A percentile compares a stretch with the other conserved stretches of the same genome.
Evolutionary conservation across 2,329 filamentous ascomycete species (phyloP).

Genomic region (Diplocarpon rosae): DNA sequence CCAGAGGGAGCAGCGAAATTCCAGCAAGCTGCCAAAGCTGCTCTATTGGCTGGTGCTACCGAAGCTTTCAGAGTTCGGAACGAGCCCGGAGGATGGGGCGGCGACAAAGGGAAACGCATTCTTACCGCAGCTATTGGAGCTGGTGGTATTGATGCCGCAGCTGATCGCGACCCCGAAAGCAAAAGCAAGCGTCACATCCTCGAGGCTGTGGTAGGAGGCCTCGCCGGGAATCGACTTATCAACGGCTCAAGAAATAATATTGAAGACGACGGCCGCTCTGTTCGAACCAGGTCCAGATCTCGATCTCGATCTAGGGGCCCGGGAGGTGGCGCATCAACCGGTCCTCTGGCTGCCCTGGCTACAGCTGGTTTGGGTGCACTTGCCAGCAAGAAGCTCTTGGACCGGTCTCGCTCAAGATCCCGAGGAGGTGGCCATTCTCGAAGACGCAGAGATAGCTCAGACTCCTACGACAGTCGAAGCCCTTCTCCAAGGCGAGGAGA

Average conservation of each 20-base stretch:
- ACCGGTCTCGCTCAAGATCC: slow-evolving; percentile 39
- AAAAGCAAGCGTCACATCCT: slow-evolving; percentile 76
- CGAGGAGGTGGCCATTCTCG: slow-evolving; percentile 29
- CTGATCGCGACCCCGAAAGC: slow-evolving; percentile 53
- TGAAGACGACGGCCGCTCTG: slow-evolving; percentile 33
- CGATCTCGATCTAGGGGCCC: slow-evolving; percentile 40
- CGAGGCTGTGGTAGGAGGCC: slow-evolving; percentile 79
- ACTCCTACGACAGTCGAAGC: slow-evolving; percentile 26
- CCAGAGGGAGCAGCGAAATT: slow-evolving; percentile 48
- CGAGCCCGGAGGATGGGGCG: slow-evolving; percentile 79
- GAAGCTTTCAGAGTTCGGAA: slow-evolving; percentile 88
- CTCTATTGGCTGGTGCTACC: slow-evolving; percentile 77
- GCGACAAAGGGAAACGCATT: slow-evolving; percentile 83
- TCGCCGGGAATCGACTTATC: slow-evolving; percentile 74
- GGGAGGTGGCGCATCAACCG: slow-evolving; percentile 31
- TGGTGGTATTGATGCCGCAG: slow-evolving; percentile 70
- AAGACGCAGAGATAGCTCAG: slow-evolving; percentile 21
- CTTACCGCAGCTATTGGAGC: slow-evolving; percentile 80
- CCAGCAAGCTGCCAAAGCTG: slow-evolving; percentile 83
- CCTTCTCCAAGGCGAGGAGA: slow-evolving; percentile 20
- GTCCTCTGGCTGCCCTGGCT: slow-evolving; percentile 48
- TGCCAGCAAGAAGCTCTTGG: slow-evolving; percentile 48
- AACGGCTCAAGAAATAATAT: slow-evolving; percentile 65
- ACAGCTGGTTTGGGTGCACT: slow-evolving; percentile 51
- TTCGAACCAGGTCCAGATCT: slow-evolving; percentile 56